Percentiles rank a stretch among this genome's conserved stretches.
phyloP scores from a whole-genome alignment of 1,284 basidiomycete genomes.

The Golubevia sp. region DNA sequence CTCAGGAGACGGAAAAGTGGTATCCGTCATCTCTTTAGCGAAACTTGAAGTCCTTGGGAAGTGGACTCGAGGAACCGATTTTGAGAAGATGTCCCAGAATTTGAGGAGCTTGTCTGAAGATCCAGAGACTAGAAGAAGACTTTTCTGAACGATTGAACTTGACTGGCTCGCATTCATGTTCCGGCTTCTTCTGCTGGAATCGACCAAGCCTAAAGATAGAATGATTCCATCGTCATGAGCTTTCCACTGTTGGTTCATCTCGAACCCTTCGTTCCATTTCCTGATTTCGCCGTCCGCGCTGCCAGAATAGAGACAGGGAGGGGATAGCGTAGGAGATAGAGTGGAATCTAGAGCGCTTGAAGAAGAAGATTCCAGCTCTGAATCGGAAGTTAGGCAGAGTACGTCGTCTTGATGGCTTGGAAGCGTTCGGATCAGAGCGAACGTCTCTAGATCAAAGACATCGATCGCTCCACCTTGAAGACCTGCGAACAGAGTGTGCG shows the following conservation, averaged over 20 bases:
- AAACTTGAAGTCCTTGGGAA: not conserved
- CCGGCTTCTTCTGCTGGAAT: not conserved
- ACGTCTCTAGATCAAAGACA: slow-evolving; percentile 52
- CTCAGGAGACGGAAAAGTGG: too few species aligned
- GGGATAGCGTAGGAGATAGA: not conserved
- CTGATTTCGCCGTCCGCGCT: not conserved
- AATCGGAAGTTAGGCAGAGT: slow-evolving; percentile 24
- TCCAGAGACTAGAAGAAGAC: not conserved
- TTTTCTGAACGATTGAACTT: not conserved
- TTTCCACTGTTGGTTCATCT: slow-evolving; percentile 7
- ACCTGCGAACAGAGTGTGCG: slow-evolving; percentile 40
- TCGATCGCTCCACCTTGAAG: slow-evolving; percentile 46
- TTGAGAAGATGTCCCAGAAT: slow-evolving; percentile 34
- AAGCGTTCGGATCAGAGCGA: slow-evolving; percentile 36
- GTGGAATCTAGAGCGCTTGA: not conserved
- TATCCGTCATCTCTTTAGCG: slow-evolving; percentile 11
- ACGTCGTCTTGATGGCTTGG: slow-evolving; percentile 45
- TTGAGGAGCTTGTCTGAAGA: slow-evolving; percentile 22
- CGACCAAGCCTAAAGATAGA: slow-evolving; percentile 10
- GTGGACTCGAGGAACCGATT: not conserved
- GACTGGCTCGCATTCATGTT: not conserved
- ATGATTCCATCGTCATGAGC: slow-evolving; percentile 43
- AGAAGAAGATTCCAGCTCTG: not conserved
- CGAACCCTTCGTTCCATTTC: not conserved
- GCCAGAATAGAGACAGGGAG: not conserved